phyloP scores from a whole-genome alignment of 2,329 filamentous ascomycete genomes.

The Piedraia hortae region DNA sequence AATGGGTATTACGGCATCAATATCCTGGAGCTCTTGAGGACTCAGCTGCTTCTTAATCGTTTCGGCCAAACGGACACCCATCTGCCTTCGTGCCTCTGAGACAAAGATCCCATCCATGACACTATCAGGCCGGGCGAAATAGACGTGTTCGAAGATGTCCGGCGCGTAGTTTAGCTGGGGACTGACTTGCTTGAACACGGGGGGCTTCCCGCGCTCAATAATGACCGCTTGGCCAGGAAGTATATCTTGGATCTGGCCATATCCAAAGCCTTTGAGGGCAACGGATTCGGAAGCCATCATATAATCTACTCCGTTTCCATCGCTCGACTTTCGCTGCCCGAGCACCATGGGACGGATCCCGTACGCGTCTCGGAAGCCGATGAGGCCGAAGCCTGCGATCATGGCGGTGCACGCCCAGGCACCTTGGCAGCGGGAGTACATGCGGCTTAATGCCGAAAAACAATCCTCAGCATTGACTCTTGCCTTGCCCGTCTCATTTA shows the following conservation, averaged over 20 bases:
- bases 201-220: constrained; percentile 47
- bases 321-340: constrained; percentile 32
- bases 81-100: constrained; percentile 55
- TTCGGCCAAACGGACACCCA: constrained; percentile 58
- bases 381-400: constrained; percentile 54
- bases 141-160: constrained; percentile 71
- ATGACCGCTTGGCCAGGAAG: constrained; percentile 65
- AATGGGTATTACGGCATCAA: constrained; percentile 65
- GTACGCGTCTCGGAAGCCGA: constrained; percentile 53
- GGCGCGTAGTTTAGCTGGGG: constrained; percentile 43
- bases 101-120: constrained; percentile 74
- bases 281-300: constrained; percentile 81
- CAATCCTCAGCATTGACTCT: constrained; percentile 55
- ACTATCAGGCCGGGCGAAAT: constrained; percentile 60
- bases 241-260: constrained; percentile 48
- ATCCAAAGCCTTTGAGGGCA: constrained; percentile 56
- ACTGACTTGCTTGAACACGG: constrained; percentile 50
- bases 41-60: constrained; percentile 41
- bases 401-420: constrained; percentile 60
- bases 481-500: constrained; percentile 55
- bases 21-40: constrained; percentile 40
- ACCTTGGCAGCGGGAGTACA: constrained; percentile 46
- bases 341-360: constrained; percentile 64
- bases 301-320: constrained; percentile 36
- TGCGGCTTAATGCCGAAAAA: constrained; percentile 41